A percentile compares a stretch with the other conserved stretches of the same genome.
Conservation (phyloP, 768 basidiomycete species). For the Suillus lakei region DNA sequence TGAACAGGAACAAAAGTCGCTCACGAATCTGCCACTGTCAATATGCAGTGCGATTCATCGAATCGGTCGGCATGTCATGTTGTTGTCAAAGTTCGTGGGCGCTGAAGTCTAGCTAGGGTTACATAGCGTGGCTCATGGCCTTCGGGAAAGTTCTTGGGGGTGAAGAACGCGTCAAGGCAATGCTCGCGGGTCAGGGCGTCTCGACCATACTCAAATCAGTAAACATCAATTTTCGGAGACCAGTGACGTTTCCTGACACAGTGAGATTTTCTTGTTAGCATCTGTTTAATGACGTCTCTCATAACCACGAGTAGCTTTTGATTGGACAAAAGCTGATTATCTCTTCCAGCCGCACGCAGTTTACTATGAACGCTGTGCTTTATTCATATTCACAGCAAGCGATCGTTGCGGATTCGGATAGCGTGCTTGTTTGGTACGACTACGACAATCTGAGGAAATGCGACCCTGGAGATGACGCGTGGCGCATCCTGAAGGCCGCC, state of each 20-base stretch:
- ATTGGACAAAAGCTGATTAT: conserved; percentile 62
- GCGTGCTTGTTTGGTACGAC: conserved; percentile 78
- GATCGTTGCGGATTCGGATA: conserved; percentile 68
- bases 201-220: conserved; percentile 78
- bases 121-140: conserved; percentile 68
- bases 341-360: conserved; percentile 44
- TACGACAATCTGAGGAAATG: conserved; percentile 70
- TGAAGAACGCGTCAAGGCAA: conserved; percentile 52
- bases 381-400: conserved; percentile 68
- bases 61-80: conserved; percentile 55
- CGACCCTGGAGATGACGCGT: conserved; percentile 57
- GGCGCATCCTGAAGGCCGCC: conserved; percentile 34
- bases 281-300: conserved; percentile 12
- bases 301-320: conserved; percentile 49
- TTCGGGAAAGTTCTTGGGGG: conserved; percentile 67
- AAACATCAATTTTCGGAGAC: conserved; percentile 66
- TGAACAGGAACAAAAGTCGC: background rate
- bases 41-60: conserved; percentile 64
- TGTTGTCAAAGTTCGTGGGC: background rate
- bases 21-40: conserved; percentile 4
- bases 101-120: conserved; percentile 45
- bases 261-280: conserved; percentile 41
- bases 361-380: conserved; percentile 56
- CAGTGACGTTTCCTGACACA: conserved; percentile 79
- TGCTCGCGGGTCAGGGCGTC: conserved; percentile 68